These are phyloP conservation scores for Aspergillus homomorphus DNA, from an alignment of 495 filamentous ascomycete genomes.

Conservation along the genomic window DNA sequence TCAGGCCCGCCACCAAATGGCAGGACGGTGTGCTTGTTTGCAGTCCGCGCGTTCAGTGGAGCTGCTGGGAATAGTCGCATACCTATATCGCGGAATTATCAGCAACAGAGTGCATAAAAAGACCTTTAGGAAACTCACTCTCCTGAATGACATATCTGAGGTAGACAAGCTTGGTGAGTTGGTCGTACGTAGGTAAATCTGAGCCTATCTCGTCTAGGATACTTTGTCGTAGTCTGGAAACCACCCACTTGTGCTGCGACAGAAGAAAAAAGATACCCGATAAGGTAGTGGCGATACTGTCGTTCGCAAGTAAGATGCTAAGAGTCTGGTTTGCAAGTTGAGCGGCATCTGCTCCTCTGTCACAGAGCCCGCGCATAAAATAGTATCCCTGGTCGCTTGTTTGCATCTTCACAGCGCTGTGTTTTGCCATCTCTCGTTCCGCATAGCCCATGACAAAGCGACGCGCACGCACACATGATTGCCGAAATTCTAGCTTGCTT, in stretches of 20 bases:
- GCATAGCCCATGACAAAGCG: background rate
- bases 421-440: background rate
- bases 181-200: conserved; percentile 16
- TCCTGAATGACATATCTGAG: conserved; percentile 9
- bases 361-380: background rate
- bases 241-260: conserved; percentile 9
- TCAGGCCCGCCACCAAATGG: conserved; percentile 53
- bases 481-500: background rate
- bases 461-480: background rate
- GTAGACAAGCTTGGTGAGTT: conserved; percentile 17
- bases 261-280: conserved; percentile 18
- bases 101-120: background rate
- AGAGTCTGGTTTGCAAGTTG: conserved; percentile 11
- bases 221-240: conserved; percentile 16
- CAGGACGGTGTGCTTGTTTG: conserved; percentile 46
- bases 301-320: conserved; percentile 19
- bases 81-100: background rate
- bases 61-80: conserved; percentile 43
- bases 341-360: background rate
- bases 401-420: background rate
- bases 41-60: conserved; percentile 41
- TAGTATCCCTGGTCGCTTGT: background rate
- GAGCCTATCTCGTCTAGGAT: conserved; percentile 12
- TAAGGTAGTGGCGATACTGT: conserved; percentile 19
- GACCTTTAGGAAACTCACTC: background rate